Evolutionary conservation across 495 filamentous ascomycete genomes (phyloP).

Genomic region (Penicillium canescens): DNA sequence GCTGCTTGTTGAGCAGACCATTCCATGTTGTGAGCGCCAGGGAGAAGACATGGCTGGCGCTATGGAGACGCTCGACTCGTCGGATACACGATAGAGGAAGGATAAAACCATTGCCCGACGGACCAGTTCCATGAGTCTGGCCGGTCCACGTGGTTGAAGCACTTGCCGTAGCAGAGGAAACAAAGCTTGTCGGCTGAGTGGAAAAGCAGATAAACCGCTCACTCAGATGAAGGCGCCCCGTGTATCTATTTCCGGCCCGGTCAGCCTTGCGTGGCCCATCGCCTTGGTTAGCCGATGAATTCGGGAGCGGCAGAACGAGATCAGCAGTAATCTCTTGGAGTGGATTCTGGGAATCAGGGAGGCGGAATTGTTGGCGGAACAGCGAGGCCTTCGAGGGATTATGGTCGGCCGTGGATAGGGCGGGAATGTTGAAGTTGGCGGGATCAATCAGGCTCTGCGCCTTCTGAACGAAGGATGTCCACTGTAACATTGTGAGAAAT

Average conservation of each 20-base stretch:
- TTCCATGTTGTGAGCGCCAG: conserved; percentile 97
- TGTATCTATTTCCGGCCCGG: conserved; percentile 75
- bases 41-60: conserved; percentile 86
- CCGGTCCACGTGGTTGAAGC: conserved; percentile 80
- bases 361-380: conserved; percentile 94
- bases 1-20: conserved; percentile 58
- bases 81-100: conserved; percentile 91
- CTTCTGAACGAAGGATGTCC: conserved; percentile 89
- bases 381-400: conserved; percentile 88
- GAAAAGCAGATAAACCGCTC: conserved; percentile 96
- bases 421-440: conserved; percentile 61
- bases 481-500: conserved; percentile 63
- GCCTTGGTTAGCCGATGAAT: conserved; percentile 51
- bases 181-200: conserved; percentile 85
- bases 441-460: conserved; percentile 92
- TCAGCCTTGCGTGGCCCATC: conserved; percentile 62
- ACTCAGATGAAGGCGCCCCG: conserved; percentile 90
- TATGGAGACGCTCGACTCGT: conserved; percentile 88
- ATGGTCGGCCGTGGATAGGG: conserved; percentile 65
- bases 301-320: conserved; percentile 73
- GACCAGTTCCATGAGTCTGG: conserved; percentile 84
- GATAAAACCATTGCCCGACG: conserved; percentile 95
- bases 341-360: conserved; percentile 87
- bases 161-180: conserved; percentile 70
- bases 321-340: conserved; percentile 96